A percentile compares a stretch with the other conserved stretches of the same genome.
Evolutionary conservation across 148 eudicot species (phyloP).

Genomic region (Beta vulgaris): DNA sequence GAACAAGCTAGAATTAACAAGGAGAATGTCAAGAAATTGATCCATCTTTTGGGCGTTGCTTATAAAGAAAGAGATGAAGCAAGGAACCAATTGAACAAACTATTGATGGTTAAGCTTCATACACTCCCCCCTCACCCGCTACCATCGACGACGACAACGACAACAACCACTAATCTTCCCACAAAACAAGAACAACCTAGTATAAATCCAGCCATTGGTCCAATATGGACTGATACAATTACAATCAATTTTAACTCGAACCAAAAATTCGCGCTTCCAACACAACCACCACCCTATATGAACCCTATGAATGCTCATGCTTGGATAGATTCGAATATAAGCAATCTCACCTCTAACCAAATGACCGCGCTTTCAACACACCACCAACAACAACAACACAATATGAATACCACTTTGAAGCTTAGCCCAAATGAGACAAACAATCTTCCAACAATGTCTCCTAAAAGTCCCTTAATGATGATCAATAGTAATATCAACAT

Average conservation of each 20-base stretch:
- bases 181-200: background rate
- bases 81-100: slow-evolving; percentile 18
- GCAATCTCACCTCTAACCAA: background rate
- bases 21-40: slow-evolving; percentile 23
- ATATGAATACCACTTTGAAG: background rate
- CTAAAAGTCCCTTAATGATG: slow-evolving; percentile 20
- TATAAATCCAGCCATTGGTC: background rate
- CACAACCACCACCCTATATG: background rate
- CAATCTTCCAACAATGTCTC: slow-evolving; percentile 14
- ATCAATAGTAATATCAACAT: background rate
- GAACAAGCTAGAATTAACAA: slow-evolving; percentile 23
- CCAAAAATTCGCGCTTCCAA: background rate
- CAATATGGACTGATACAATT: background rate
- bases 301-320: too few species aligned
- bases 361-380: background rate
- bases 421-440: background rate
- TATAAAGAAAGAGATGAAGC: slow-evolving; percentile 41
- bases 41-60: slow-evolving; percentile 23
- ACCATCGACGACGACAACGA: background rate
- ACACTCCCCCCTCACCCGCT: background rate
- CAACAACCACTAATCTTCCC: background rate
- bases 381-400: background rate
- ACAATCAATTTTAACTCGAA: background rate
- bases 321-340: background rate
- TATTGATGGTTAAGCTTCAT: slow-evolving; percentile 3